Conservation (phyloP, 768 basidiomycete genomes). For the Collybiopsis luxurians region DNA sequence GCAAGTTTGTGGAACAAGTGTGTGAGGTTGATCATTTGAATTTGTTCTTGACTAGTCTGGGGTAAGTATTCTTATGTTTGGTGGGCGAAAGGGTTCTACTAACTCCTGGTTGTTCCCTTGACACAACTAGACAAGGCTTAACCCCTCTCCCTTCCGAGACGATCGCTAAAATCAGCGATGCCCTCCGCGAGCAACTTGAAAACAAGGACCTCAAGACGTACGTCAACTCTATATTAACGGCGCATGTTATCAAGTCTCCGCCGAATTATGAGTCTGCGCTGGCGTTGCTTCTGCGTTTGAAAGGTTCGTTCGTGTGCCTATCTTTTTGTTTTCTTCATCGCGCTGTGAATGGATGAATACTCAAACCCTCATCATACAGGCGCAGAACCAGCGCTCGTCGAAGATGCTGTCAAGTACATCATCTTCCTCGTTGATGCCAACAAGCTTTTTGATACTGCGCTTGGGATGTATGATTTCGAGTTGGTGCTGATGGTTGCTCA, state of each 20-base stretch:
- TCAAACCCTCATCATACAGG: slow-evolving; percentile 30
- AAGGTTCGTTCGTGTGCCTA: slow-evolving; percentile 48
- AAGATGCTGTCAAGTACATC: slow-evolving; percentile 97
- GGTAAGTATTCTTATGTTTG: slow-evolving; percentile 49
- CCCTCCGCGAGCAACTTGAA: slow-evolving; percentile 71
- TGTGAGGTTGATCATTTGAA: slow-evolving; percentile 91
- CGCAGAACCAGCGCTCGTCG: slow-evolving; percentile 70
- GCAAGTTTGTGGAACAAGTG: slow-evolving; percentile 75
- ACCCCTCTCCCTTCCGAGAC: slow-evolving; percentile 44
- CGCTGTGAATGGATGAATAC: no score
- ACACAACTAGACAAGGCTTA: slow-evolving; percentile 65
- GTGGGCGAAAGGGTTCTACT: no score
- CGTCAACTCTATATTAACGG: slow-evolving; percentile 88
- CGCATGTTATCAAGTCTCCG: slow-evolving; percentile 89
- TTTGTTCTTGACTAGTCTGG: slow-evolving; percentile 82
- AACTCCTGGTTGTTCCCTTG: no score
- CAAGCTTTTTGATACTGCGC: slow-evolving; percentile 85
- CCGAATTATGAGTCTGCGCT: slow-evolving; percentile 89
- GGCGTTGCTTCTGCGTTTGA: slow-evolving; percentile 66
- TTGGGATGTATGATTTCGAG: slow-evolving; percentile 99
- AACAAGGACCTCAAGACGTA: slow-evolving; percentile 71
- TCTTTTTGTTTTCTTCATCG: slow-evolving; percentile 1
- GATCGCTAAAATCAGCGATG: slow-evolving; percentile 73
- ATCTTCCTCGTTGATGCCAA: slow-evolving; percentile 97
- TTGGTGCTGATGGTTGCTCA: slow-evolving; percentile 95